Conservation (phyloP, 352 stramenopile species). For the Blastocystis sp. region DNA sequence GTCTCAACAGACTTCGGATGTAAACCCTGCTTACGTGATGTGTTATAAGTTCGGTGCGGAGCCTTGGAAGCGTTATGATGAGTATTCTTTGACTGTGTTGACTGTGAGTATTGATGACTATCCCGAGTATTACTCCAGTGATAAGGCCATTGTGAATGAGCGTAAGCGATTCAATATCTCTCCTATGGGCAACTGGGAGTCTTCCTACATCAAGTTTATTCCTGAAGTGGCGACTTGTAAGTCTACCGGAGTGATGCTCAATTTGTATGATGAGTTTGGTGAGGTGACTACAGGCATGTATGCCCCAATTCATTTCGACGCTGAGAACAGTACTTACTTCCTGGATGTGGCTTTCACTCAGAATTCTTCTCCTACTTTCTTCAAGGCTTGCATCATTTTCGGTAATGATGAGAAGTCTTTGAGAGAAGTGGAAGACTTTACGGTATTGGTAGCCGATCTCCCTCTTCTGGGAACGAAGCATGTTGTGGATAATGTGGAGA, state of each 20-base stretch:
- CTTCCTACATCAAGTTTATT: slow-evolving; percentile 13
- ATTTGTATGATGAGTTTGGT: background rate
- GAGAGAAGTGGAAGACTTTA: background rate
- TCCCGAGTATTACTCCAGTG: slow-evolving; percentile 33
- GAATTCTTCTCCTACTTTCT: slow-evolving; percentile 41
- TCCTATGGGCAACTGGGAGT: background rate
- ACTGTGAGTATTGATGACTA: slow-evolving; percentile 25
- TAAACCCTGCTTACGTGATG: slow-evolving; percentile 2
- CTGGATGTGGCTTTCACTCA: slow-evolving; percentile 40
- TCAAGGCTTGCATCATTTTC: slow-evolving; percentile 47
- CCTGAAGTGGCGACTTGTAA: background rate
- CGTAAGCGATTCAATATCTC: slow-evolving; percentile 4
- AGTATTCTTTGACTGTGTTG: slow-evolving; percentile 52
- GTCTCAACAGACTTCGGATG: background rate
- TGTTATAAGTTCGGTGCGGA: slow-evolving; percentile 54
- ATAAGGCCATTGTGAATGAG: slow-evolving; percentile 32
- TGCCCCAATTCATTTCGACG: background rate
- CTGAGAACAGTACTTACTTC: slow-evolving; percentile 11
- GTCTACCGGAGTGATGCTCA: background rate
- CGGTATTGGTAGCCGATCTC: background rate
- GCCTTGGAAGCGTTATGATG: slow-evolving; percentile 26
- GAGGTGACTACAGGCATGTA: background rate
- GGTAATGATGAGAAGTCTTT: slow-evolving; percentile 2
- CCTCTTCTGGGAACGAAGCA: background rate
- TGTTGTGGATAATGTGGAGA: slow-evolving; percentile 22